Percentiles rank a stretch among this genome's conserved stretches.
phyloP scores from a whole-genome alignment of 2,329 filamentous ascomycete species.

The Arthrobotrys entomopaga region DNA sequence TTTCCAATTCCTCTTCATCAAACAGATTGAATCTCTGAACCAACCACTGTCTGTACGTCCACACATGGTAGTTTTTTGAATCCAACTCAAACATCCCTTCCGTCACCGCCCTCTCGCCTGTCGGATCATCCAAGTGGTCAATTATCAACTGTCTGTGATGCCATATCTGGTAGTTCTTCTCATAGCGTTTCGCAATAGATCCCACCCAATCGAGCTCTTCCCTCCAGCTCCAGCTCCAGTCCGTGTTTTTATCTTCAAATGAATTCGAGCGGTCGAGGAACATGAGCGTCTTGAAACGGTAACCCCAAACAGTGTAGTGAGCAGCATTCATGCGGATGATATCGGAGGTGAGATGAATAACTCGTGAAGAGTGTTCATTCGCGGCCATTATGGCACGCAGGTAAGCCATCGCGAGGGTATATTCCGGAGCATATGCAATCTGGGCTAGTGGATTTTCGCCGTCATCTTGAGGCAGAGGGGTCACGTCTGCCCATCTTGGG shows the following conservation, averaged over 20 bases:
- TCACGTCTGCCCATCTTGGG: conserved; percentile 79
- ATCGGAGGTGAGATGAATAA: conserved; percentile 82
- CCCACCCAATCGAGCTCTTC: conserved; percentile 89
- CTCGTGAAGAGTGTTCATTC: conserved; percentile 83
- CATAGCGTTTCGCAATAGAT: conserved; percentile 78
- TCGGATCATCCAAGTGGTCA: conserved; percentile 68
- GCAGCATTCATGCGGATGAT: conserved; percentile 94
- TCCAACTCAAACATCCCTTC: conserved; percentile 82
- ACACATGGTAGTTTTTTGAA: conserved; percentile 98
- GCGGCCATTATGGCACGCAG: conserved; percentile 90
- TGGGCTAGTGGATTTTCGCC: conserved; percentile 85
- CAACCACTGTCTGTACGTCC: conserved; percentile 83
- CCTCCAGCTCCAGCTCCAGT: conserved; percentile 46
- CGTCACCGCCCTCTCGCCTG: conserved; percentile 80
- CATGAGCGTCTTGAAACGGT: conserved; percentile 83
- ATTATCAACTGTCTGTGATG: conserved; percentile 75
- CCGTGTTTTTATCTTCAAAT: conserved; percentile 8
- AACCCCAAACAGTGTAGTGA: conserved; percentile 92
- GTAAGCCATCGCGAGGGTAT: conserved; percentile 91
- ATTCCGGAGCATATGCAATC: conserved; percentile 90
- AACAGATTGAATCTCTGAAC: conserved; percentile 72
- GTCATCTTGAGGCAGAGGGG: conserved; percentile 84
- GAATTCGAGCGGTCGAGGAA: conserved; percentile 72
- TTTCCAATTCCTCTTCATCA: conserved; percentile 72
- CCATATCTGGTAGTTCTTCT: conserved; percentile 99